Evolutionary conservation across 164 flowering plant species (phyloP), one percentile per base, ranked within the genome.

Genomic region (Sextonia rubra): DNA sequence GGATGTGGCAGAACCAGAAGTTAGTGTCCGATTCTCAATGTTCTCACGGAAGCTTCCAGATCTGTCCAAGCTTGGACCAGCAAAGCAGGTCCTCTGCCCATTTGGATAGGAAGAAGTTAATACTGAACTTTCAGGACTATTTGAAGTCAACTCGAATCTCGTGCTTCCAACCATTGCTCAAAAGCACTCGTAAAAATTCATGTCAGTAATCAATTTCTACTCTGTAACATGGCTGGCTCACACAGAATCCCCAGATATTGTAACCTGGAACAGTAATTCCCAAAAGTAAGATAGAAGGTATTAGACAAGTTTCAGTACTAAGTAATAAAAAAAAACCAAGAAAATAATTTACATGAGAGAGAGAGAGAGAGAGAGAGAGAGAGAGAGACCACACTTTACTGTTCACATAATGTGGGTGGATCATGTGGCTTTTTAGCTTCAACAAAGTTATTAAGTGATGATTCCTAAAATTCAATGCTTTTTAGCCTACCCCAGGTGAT

Each of bases 21-120:
- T 71, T 75, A 79, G 78, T 47, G 74, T 70, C 69, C 90, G 82
- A 64, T 76, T 80, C 47, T 91, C 94, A 66, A 76, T 73, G 58
- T 83, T 80, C 70, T 90, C 93, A n/a, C 97, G 81, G 68, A 88
- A 88, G 84, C 94, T 90, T 64, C 89, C 88, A 37, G 93, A 86
- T 84, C 93, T 89, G 70, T 87, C 97, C 81, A 94, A 80, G 78
- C 66, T 77, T 61, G 84, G 76, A 61, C 81, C 80, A 1, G 81
- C 26, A 76, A 82, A 82, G 77, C 47, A 83, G 18, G 86, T 85
- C 60, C 89, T 84, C 76, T 83, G 90, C 72, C 86, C 94, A 86
- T 81, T 88, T 29, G 83, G 70, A 80, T 88, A 91, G 77, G 77
- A 80, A 37, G 86, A 87, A 15, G 78, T 23, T 78, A 85, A 83